A percentile compares a stretch with the other conserved stretches of the same genome.
These are phyloP conservation scores for Glarea lozoyensis DNA, from an alignment of 495 filamentous ascomycete species.

Conservation along the genomic window DNA sequence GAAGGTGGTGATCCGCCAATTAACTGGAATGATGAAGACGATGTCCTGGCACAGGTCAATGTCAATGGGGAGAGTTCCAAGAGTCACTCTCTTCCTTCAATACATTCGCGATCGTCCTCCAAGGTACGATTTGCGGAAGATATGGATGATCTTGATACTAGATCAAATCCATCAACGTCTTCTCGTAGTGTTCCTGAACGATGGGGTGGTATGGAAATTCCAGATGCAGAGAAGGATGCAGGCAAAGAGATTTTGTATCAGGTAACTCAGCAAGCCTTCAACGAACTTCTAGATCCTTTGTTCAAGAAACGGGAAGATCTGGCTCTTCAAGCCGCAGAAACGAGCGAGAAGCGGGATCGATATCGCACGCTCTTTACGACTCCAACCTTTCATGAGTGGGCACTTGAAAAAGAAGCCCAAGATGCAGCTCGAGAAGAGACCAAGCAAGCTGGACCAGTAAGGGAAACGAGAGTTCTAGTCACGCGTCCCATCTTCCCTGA, in stretches of 20 bases:
- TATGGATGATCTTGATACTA: constrained; percentile 57
- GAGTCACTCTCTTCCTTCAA: constrained; percentile 29
- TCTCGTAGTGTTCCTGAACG: constrained; percentile 73
- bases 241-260: constrained; percentile 88
- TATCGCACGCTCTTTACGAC: constrained; percentile 37
- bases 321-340: constrained; percentile 58
- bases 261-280: constrained; percentile 81
- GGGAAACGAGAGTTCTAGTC: neutral
- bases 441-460: neutral
- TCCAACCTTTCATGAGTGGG: constrained; percentile 32
- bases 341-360: constrained; percentile 49
- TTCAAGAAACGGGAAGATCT: constrained; percentile 76
- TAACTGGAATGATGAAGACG: constrained; percentile 57
- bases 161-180: constrained; percentile 73
- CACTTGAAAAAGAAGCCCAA: constrained; percentile 7
- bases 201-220: constrained; percentile 76
- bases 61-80: constrained; percentile 23
- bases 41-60: constrained; percentile 37
- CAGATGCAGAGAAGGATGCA: constrained; percentile 70
- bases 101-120: constrained; percentile 73
- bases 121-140: constrained; percentile 81
- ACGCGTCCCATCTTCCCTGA: constrained; percentile 7
- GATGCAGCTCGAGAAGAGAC: neutral
- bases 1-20: constrained; percentile 57
- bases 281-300: constrained; percentile 78